Conservation (phyloP, 2,329 filamentous ascomycete species). For the Colletotrichum trifolii region DNA sequence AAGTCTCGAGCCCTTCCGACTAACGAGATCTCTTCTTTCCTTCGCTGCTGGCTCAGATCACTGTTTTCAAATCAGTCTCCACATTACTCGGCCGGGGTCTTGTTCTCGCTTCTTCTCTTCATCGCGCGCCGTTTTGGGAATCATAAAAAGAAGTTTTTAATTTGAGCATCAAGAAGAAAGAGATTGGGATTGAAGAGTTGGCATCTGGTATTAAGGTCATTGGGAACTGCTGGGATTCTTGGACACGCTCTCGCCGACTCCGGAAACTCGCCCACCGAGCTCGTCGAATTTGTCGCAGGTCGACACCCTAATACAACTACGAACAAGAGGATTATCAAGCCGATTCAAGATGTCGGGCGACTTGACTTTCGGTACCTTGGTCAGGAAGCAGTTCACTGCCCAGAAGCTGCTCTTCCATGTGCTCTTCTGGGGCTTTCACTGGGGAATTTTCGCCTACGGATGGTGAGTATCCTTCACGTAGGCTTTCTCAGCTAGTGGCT, state of each 20-base stretch:
- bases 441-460: conserved; percentile 82
- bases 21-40: conserved; percentile 52
- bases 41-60: conserved; percentile 71
- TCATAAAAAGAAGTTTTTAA: conserved; percentile 33
- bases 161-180: conserved; percentile 26
- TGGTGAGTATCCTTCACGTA: conserved; percentile 69
- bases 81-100: conserved; percentile 37
- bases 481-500: conserved; percentile 34
- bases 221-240: conserved; percentile 21
- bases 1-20: conserved; percentile 48
- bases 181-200: conserved; percentile 17
- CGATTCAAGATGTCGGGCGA: conserved; percentile 52
- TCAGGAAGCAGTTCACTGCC: conserved; percentile 74
- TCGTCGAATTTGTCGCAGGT: conserved; percentile 62
- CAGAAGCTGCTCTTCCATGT: conserved; percentile 83
- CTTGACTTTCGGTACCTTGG: conserved; percentile 47
- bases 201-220: conserved; percentile 5
- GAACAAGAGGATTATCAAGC: conserved; percentile 39
- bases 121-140: conserved; percentile 33
- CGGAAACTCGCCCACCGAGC: conserved; percentile 27
- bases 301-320: conserved; percentile 53
- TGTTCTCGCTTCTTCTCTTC: conserved; percentile 45
- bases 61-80: conserved; percentile 45
- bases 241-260: conserved; percentile 30
- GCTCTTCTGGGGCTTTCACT: conserved; percentile 84